Percentiles rank a stretch among this genome's conserved stretches.
phyloP scores from a whole-genome alignment of 805 yeast genomes.

The Kluyveromyces siamensis region DNA sequence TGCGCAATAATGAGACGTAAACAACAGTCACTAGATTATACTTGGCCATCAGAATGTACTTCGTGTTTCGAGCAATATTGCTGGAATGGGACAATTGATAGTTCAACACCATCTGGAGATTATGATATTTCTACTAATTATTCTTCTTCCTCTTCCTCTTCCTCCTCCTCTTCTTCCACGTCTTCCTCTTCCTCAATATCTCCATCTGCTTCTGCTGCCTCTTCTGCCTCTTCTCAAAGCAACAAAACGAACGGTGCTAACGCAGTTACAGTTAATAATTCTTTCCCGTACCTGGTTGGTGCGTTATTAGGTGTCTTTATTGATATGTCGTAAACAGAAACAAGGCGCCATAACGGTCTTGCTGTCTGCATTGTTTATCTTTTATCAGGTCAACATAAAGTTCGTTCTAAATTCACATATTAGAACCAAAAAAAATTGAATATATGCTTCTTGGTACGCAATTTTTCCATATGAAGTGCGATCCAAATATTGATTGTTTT shows the following conservation, averaged over 20 bases:
- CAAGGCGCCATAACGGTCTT: background rate
- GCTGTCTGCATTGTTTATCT: background rate
- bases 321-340: background rate
- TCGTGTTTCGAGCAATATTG: conserved; percentile 67
- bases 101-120: conserved; percentile 23
- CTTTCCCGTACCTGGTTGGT: conserved; percentile 1
- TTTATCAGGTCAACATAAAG: background rate
- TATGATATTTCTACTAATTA: conserved; percentile 7
- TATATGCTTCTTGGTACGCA: background rate
- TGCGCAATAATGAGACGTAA: conserved; percentile 79
- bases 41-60: conserved; percentile 61
- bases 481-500: background rate
- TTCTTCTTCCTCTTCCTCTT: conserved; percentile 7
- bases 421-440: too few relatives aligned
- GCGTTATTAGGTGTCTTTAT: background rate
- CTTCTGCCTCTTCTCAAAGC: conserved; percentile 3
- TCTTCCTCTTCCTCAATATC: conserved; percentile 6
- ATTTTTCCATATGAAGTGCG: background rate
- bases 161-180: conserved; percentile 6
- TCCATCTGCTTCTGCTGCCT: conserved; percentile 1
- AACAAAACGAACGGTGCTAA: background rate
- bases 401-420: too few relatives aligned
- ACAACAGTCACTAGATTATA: conserved; percentile 55
- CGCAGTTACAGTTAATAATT: background rate
- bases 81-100: conserved; percentile 40